Evolutionary conservation across 2,329 filamentous ascomycete genomes (phyloP).

Genomic region (Ophiostoma piceae): DNA sequence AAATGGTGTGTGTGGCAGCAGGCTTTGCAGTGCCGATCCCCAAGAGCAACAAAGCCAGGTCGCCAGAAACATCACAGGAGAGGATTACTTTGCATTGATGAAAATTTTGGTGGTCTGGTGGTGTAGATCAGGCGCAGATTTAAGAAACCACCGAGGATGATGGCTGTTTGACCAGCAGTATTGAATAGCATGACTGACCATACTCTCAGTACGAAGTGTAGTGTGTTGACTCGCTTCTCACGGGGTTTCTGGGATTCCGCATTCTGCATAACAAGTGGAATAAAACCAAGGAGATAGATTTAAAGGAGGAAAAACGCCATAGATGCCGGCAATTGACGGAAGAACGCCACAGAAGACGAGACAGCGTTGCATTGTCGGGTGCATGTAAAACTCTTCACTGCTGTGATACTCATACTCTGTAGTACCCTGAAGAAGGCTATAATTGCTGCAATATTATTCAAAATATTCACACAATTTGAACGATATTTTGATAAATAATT

Average conservation of each 20-base stretch:
- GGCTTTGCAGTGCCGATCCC: constrained; percentile 11
- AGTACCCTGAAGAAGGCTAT: background rate
- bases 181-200: too few species aligned
- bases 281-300: background rate
- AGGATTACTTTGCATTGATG: background rate
- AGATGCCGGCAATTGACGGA: constrained; percentile 6
- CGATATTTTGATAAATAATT: too few species aligned
- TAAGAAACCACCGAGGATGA: too few species aligned
- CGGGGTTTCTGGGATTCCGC: background rate
- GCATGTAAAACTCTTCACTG: constrained; percentile 7
- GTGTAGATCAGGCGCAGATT: background rate
- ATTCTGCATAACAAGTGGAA: background rate
- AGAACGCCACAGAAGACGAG: background rate
- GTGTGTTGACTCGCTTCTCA: too few species aligned
- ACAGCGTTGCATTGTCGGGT: background rate
- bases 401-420: background rate
- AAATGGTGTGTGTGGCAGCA: background rate
- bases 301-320: background rate
- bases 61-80: background rate
- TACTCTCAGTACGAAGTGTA: too few species aligned
- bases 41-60: background rate
- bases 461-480: too few species aligned
- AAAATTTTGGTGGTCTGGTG: background rate
- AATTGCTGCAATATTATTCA: background rate
- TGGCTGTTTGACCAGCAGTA: too few species aligned